phyloP scores from a whole-genome alignment of 2,329 filamentous ascomycete genomes.

The Colletotrichum sublineola region DNA sequence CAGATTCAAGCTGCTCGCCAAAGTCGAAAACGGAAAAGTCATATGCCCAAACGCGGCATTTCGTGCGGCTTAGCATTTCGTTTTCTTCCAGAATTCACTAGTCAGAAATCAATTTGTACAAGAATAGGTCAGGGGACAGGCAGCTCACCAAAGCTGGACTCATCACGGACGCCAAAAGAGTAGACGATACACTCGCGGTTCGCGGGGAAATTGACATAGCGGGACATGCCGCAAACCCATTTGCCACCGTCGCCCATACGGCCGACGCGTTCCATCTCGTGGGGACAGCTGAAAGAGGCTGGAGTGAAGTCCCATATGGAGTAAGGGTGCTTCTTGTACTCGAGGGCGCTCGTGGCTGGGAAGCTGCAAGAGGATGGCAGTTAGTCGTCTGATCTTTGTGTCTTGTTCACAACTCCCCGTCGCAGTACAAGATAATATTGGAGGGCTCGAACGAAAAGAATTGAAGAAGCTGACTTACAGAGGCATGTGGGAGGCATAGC shows the following conservation, averaged over 20 bases:
- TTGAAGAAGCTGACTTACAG: slow-evolving; percentile 30
- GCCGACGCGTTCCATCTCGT: slow-evolving; percentile 56
- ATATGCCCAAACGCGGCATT: slow-evolving; percentile 56
- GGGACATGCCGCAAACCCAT: slow-evolving; percentile 57
- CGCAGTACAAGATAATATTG: neutral
- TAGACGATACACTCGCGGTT: slow-evolving; percentile 52
- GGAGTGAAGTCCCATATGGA: slow-evolving; percentile 57
- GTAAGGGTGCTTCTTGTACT: slow-evolving; percentile 49
- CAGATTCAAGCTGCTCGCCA: slow-evolving; percentile 46
- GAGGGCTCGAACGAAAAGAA: neutral
- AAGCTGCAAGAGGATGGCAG: slow-evolving; percentile 42
- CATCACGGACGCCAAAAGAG: slow-evolving; percentile 54
- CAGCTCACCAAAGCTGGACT: slow-evolving; percentile 53
- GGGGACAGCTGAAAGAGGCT: slow-evolving; percentile 55
- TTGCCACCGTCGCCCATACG: slow-evolving; percentile 58
- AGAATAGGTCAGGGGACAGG: too few relatives aligned
- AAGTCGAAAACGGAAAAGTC: slow-evolving; percentile 54
- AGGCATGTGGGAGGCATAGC: slow-evolving; percentile 46
- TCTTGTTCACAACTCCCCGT: neutral
- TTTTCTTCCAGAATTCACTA: slow-evolving; percentile 47
- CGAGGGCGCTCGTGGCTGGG: slow-evolving; percentile 37
- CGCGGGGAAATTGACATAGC: slow-evolving; percentile 48
- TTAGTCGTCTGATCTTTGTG: neutral
- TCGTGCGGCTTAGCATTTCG: slow-evolving; percentile 53
- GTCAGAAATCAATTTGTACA: neutral